Evolutionary conservation across 1,284 basidiomycete genomes (phyloP), one percentile per base, ranked within the genome.

Genomic region (Rhodotorula glutinis): DNA sequence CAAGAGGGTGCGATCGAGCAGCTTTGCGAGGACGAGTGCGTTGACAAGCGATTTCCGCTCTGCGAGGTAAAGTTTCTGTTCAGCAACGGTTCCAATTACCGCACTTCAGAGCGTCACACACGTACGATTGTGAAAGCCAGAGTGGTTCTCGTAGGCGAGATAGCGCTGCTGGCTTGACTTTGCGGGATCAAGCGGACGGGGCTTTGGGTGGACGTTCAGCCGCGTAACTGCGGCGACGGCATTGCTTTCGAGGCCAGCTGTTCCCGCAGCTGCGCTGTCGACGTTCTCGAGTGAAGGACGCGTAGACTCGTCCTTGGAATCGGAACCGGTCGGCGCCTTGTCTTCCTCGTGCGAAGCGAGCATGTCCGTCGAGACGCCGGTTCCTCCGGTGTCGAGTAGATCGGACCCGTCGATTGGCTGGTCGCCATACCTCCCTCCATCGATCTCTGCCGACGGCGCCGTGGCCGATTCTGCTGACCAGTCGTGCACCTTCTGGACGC

Each of bases 1-100:
- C 44, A 70, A 60, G 43, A 72, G 65, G 8, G 71, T 72, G n/a
- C 71, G 67, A 41, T 72, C 67, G 23, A 72, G 60, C 40, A 70
- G 52, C 9, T 46, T 10, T 4, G 71, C 53, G 59, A 72, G 67
- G 10, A 52, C 38, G 52, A 72, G 65, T 13, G 68, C 71, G 52
- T 72, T 69, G 53, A 65, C 63, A 33, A 72, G 65, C 23, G 71
- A 66, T 51, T 69, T 69, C 29, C 70, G 62, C 44, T 72, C 66
- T 68, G 58, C 25, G 21, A 1, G 38, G 33, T 11, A 40, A 47
- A 3, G 9, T n/a, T n/a, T n/a, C n/a, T n/a, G n/a, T n/a, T n/a
- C n/a, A n/a, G n/a, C n/a, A n/a, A n/a, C n/a, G n/a, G n/a, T n/a
- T n/a, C n/a, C n/a, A n/a, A n/a, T n/a, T n/a, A n/a, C n/a, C n/a